Evolutionary conservation across 108 stramenopile species (phyloP).

Genomic region (Aurantiochytrium sp.): DNA sequence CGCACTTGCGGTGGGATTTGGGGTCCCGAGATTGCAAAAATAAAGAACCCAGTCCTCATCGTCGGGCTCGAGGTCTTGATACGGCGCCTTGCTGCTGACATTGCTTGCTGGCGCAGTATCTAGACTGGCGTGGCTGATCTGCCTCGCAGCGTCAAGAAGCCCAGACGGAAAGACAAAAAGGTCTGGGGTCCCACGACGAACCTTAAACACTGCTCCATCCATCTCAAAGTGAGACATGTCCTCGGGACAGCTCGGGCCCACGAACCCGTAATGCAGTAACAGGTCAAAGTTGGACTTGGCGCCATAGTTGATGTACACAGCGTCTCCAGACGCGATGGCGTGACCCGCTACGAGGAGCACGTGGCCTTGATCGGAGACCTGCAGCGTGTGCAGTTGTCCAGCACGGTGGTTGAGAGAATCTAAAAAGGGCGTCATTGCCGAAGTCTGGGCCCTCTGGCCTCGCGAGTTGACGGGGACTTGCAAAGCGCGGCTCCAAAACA

Average conservation of each 20-base stretch:
- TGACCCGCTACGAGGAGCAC: background rate
- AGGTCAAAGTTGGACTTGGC: background rate
- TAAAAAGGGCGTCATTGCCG: background rate
- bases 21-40: too few relatives aligned
- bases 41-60: too few relatives aligned
- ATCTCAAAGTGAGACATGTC: background rate
- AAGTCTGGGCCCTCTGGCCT: background rate
- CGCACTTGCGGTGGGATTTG: too few relatives aligned
- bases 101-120: too few relatives aligned
- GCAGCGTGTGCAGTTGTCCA: background rate
- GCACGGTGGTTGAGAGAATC: background rate
- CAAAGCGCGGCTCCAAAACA: background rate
- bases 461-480: background rate
- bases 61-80: too few relatives aligned
- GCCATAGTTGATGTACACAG: constrained; percentile 11
- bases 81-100: too few relatives aligned
- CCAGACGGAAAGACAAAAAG: background rate
- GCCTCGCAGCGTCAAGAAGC: background rate
- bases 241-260: background rate
- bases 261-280: background rate
- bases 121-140: too few relatives aligned
- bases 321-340: background rate
- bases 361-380: background rate
- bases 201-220: background rate
- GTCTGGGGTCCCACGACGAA: background rate